Conservation (phyloP, 1,139 yeast genomes). For the Arxiozyma slooffiae region DNA sequence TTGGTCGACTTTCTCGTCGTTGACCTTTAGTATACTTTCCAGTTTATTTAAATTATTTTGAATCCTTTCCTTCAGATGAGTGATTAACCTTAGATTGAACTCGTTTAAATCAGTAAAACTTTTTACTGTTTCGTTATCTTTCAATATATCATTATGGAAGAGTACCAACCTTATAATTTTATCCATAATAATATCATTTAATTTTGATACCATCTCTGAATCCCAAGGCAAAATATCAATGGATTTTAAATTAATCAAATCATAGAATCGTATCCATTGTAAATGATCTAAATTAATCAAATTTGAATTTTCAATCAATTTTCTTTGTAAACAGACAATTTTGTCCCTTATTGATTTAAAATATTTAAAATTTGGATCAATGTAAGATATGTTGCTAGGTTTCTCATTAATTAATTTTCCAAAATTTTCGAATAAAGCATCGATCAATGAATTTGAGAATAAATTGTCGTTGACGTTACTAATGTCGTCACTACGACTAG, state of each 20-base stretch:
- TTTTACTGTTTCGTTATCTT: background rate
- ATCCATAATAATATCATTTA: slow-evolving; percentile 1
- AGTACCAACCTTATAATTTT: background rate
- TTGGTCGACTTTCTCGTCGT: background rate
- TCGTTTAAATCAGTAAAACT: background rate
- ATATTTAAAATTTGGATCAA: background rate
- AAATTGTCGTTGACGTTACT: background rate
- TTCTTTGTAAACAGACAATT: background rate
- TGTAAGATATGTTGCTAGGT: background rate
- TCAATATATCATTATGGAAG: background rate
- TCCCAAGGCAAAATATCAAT: slow-evolving; percentile 4
- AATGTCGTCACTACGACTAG: background rate
- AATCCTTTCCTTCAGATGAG: background rate
- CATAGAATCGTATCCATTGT: slow-evolving; percentile 11
- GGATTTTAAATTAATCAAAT: slow-evolving; percentile 4
- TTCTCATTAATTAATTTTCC: background rate
- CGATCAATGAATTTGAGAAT: background rate
- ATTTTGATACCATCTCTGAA: background rate
- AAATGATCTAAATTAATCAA: slow-evolving; percentile 5
- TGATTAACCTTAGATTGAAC: background rate
- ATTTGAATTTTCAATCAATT: background rate
- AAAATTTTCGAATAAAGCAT: slow-evolving; percentile 2
- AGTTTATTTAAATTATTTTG: slow-evolving; percentile 5
- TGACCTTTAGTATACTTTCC: slow-evolving; percentile 4
- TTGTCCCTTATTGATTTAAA: background rate